Evolutionary conservation across 164 flowering plant genomes (phyloP).

Genomic region (Vitis labrusca): DNA sequence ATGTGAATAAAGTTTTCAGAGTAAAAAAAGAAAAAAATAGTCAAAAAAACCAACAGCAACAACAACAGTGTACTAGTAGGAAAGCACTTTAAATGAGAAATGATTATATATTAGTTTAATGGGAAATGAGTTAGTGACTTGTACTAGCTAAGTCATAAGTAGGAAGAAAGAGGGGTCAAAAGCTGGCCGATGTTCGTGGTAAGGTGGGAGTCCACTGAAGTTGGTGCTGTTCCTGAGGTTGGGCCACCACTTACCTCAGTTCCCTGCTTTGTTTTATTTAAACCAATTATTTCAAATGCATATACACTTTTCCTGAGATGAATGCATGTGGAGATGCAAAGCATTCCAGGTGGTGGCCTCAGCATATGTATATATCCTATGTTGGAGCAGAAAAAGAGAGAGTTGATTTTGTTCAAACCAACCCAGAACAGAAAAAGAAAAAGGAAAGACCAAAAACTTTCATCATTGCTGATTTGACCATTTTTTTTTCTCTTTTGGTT

Average conservation of each 20-base stretch:
- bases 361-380: no score
- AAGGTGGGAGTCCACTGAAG: constrained; percentile 40
- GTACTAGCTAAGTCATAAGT: background rate
- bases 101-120: constrained; percentile 1
- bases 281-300: no score
- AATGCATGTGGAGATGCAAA: background rate
- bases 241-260: constrained; percentile 21
- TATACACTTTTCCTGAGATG: background rate
- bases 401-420: no score
- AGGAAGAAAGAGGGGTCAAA: constrained; percentile 9
- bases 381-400: no score
- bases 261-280: background rate
- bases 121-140: constrained; percentile 2
- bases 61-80: background rate
- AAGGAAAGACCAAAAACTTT: background rate
- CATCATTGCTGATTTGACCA: no score
- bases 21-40: no score
- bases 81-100: constrained; percentile 4
- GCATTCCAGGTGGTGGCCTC: background rate
- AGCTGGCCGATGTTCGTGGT: constrained; percentile 38
- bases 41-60: no score
- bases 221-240: constrained; percentile 22
- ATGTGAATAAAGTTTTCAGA: no score
- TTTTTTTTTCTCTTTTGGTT: no score
- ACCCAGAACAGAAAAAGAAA: background rate